A percentile compares a stretch with the other conserved stretches of the same genome.
These are phyloP conservation scores for Jaenimonas drosophilae DNA, from an alignment of 208 protist genomes.

Conservation along the genomic window DNA sequence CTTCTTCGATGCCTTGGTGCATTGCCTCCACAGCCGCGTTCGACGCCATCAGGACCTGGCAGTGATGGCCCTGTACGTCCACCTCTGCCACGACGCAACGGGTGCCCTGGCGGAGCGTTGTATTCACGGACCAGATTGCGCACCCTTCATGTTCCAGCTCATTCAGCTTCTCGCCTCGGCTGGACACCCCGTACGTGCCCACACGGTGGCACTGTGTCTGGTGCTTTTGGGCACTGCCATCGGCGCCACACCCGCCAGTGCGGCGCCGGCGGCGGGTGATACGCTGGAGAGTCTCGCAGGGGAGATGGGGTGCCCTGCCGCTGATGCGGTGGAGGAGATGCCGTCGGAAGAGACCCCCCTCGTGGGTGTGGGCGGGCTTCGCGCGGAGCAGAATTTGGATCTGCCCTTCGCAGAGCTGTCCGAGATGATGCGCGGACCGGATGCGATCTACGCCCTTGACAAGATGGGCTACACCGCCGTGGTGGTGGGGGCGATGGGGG, in stretches of 20 bases:
- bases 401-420: constrained; percentile 39
- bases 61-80: too few species aligned
- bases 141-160: constrained; percentile 27
- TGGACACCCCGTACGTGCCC: constrained; percentile 16
- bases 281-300: neutral
- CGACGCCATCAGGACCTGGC: too few species aligned
- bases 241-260: too few species aligned
- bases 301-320: neutral
- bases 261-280: constrained; percentile 3
- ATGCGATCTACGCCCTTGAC: constrained; percentile 21
- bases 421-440: constrained; percentile 33
- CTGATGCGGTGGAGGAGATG: neutral
- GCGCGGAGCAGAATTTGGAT: constrained; percentile 18
- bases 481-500: constrained; percentile 15
- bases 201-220: constrained; percentile 20
- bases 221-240: too few species aligned
- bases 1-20: too few species aligned
- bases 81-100: too few species aligned
- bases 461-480: constrained; percentile 21
- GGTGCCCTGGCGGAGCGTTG: constrained; percentile 28
- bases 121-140: constrained; percentile 31
- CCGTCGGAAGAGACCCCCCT: too few species aligned
- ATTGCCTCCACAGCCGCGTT: too few species aligned
- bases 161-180: constrained; percentile 21
- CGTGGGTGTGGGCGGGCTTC: too few species aligned